A percentile compares a stretch with the other conserved stretches of the same genome.
These are phyloP conservation scores for Zygoascus bituminiphila DNA, from an alignment of 805 yeast species.

Conservation along the genomic window DNA sequence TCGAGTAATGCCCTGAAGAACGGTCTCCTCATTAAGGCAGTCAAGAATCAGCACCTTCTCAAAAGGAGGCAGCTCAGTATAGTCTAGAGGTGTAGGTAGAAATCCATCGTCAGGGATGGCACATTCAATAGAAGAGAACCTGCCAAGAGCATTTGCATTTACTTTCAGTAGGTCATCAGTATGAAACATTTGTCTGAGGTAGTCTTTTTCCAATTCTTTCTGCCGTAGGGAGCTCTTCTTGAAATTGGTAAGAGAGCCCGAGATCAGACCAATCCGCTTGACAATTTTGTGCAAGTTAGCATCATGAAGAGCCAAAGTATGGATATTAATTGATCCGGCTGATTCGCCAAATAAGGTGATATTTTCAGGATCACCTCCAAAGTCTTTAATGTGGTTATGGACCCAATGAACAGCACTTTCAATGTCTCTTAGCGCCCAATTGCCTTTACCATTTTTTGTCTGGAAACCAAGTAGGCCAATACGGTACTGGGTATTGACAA, in stretches of 20 bases:
- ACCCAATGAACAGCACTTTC: slow-evolving; percentile 41
- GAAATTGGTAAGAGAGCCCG: neutral
- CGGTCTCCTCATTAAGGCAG: neutral
- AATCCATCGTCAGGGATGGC: slow-evolving; percentile 1
- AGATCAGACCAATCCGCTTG: neutral
- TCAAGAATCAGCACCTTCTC: neutral
- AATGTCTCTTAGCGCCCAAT: slow-evolving; percentile 43
- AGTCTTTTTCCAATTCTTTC: neutral
- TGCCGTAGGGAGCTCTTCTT: neutral
- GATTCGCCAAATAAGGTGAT: slow-evolving; percentile 41
- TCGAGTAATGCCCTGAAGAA: neutral
- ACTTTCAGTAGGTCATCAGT: neutral
- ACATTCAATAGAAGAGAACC: neutral
- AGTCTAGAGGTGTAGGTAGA: neutral
- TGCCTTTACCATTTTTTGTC: slow-evolving; percentile 16
- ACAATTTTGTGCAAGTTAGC: neutral
- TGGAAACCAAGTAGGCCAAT: neutral
- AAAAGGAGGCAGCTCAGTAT: neutral
- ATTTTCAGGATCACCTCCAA: slow-evolving; percentile 41
- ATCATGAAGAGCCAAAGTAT: neutral
- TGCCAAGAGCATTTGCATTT: neutral
- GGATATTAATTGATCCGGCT: slow-evolving; percentile 31
- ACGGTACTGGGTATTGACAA: neutral
- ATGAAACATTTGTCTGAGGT: neutral
- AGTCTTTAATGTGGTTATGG: slow-evolving; percentile 32